Conservation (phyloP, 306 rosid genomes). For the Lupinus albus region DNA sequence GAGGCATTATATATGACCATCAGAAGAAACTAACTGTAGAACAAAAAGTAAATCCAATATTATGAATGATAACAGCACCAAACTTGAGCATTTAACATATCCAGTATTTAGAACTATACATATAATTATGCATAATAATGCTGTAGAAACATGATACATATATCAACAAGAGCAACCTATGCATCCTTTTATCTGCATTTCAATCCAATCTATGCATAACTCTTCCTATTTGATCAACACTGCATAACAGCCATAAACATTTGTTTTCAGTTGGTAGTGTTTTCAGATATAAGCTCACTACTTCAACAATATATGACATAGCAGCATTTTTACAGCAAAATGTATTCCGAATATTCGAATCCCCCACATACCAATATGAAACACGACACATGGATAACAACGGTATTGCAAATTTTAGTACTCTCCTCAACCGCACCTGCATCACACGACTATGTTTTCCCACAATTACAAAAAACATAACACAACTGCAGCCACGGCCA, state of each 20-base stretch:
- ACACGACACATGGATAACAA: background rate
- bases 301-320: background rate
- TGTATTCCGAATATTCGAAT: background rate
- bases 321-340: background rate
- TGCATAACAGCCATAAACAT: background rate
- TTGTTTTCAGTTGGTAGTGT: background rate
- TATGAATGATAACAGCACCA: background rate
- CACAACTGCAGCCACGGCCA: no score
- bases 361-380: background rate
- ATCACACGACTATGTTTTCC: no score
- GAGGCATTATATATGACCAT: constrained; percentile 68
- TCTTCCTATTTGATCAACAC: background rate
- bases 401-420: no score
- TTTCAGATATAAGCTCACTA: background rate
- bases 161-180: background rate
- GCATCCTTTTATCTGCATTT: constrained; percentile 3
- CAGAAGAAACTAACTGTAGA: constrained; percentile 50
- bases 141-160: background rate
- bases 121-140: background rate
- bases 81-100: background rate
- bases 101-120: background rate
- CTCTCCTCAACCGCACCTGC: no score
- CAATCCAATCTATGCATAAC: background rate
- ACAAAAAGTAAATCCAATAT: constrained; percentile 19
- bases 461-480: no score